These are phyloP conservation scores for Jaltomata sinuosa DNA, from an alignment of 257 asterid species.

Conservation along the genomic window DNA sequence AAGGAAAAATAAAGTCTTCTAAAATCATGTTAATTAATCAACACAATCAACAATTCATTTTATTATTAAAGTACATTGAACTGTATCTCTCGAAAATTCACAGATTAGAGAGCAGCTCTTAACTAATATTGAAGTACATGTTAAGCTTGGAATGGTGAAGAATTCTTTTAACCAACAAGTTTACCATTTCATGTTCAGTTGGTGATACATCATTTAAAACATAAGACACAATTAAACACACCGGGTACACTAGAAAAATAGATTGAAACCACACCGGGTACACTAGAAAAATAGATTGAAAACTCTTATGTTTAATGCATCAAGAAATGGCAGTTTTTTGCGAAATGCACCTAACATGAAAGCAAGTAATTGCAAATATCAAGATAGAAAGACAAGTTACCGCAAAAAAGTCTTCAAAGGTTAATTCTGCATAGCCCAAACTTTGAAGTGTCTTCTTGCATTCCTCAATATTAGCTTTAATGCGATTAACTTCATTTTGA, in stretches of 20 bases:
- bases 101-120: neutral
- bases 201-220: neutral
- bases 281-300: neutral
- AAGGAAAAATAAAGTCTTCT: neutral
- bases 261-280: too few species aligned
- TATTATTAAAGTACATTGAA: neutral
- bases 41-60: neutral
- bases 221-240: neutral
- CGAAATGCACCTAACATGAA: neutral
- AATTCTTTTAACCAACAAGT: neutral
- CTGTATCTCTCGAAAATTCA: neutral
- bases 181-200: neutral
- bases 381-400: conserved; percentile 25
- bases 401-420: conserved; percentile 91
- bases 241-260: neutral
- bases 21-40: neutral
- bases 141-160: neutral
- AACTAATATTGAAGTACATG: neutral
- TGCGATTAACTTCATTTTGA: conserved; percentile 61
- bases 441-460: conserved; percentile 78
- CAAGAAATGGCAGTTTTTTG: neutral
- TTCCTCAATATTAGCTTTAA: conserved; percentile 55
- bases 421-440: conserved; percentile 90
- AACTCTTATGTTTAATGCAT: neutral
- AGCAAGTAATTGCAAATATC: neutral